A percentile compares a stretch with the other conserved stretches of the same genome.
These are phyloP conservation scores for Trypanosoma grayi DNA, from an alignment of 208 protist species.

Conservation along the genomic window DNA sequence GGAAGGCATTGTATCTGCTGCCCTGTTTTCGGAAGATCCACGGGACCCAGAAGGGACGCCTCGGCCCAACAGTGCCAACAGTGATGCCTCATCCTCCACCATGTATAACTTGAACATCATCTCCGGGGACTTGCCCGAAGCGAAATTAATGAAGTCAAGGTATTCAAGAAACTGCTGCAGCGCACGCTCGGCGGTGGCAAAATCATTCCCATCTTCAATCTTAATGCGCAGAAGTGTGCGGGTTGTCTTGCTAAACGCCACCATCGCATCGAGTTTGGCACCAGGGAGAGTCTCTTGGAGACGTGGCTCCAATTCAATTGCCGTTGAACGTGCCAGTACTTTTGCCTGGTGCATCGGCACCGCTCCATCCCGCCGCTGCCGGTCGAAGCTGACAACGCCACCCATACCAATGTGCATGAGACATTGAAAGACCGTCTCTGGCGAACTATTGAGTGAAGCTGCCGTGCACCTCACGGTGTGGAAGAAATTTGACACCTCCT, in stretches of 20 bases:
- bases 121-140: slow-evolving; percentile 39
- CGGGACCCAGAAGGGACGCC: neutral
- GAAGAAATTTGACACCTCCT: slow-evolving; percentile 66
- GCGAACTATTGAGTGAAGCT: slow-evolving; percentile 33
- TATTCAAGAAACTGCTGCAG: slow-evolving; percentile 74
- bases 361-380: slow-evolving; percentile 64
- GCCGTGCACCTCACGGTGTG: slow-evolving; percentile 41
- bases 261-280: slow-evolving; percentile 65
- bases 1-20: neutral
- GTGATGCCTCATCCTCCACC: slow-evolving; percentile 70
- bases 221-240: slow-evolving; percentile 80
- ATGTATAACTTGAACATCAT: slow-evolving; percentile 81
- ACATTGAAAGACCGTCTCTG: slow-evolving; percentile 79
- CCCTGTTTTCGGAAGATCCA: neutral
- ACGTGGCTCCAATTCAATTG: slow-evolving; percentile 63
- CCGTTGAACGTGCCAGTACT: slow-evolving; percentile 65
- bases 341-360: slow-evolving; percentile 93
- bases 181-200: slow-evolving; percentile 59
- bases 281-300: slow-evolving; percentile 51
- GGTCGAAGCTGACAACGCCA: slow-evolving; percentile 73
- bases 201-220: slow-evolving; percentile 86
- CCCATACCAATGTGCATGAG: slow-evolving; percentile 85
- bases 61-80: slow-evolving; percentile 47
- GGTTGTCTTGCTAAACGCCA: slow-evolving; percentile 57
- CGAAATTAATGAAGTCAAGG: slow-evolving; percentile 65